A percentile compares a stretch with the other conserved stretches of the same genome.
These are phyloP conservation scores for Trichoderma sp. DNA, from an alignment of 2,329 filamentous ascomycete species.

Conservation along the genomic window DNA sequence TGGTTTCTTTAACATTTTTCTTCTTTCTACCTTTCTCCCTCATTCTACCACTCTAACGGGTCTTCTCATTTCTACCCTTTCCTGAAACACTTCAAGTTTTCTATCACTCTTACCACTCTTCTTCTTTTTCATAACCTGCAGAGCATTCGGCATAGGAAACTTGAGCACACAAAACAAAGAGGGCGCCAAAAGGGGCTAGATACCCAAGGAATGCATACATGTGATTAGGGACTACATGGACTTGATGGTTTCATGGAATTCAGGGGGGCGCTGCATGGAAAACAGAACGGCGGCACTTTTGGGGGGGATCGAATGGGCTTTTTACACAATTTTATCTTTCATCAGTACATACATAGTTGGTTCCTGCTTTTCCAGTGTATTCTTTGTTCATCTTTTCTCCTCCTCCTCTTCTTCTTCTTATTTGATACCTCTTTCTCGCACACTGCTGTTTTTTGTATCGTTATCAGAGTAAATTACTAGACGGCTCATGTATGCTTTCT, in stretches of 20 bases:
- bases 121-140: too few relatives aligned
- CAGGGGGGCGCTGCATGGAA: conserved; percentile 2
- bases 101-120: too few relatives aligned
- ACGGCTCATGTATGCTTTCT: background rate
- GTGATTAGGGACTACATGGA: background rate
- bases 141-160: background rate
- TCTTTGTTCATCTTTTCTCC: too few relatives aligned
- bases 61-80: background rate
- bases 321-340: background rate
- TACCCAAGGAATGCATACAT: background rate
- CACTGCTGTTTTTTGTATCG: background rate
- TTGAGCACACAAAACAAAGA: background rate
- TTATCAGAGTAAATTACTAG: background rate
- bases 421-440: background rate
- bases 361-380: background rate
- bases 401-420: background rate
- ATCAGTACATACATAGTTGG: conserved; percentile 4
- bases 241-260: background rate
- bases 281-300: conserved; percentile 17
- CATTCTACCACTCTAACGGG: too few relatives aligned
- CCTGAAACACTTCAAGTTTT: background rate
- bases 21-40: background rate
- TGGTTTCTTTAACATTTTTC: background rate
- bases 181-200: conserved; percentile 15
- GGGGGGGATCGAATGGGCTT: background rate